Evolutionary conservation across 768 basidiomycete species (phyloP).

Genomic region (Macrocybe gigantea): DNA sequence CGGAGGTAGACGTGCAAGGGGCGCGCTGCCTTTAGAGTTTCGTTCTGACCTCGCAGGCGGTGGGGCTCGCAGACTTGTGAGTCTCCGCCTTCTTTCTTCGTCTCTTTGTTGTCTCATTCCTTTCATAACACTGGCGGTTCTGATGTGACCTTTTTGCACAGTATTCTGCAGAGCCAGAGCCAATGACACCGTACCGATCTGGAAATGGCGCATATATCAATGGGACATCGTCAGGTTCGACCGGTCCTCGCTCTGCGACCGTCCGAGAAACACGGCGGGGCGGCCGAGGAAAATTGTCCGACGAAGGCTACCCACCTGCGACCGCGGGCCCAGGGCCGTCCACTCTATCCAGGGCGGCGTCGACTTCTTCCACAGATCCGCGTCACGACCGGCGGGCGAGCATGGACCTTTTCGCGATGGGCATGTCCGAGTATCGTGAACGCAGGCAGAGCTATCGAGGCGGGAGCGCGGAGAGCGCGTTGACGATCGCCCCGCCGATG

Average conservation of each 20-base stretch:
- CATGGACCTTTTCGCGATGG: neutral
- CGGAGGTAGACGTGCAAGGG: slow-evolving; percentile 25
- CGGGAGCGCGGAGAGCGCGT: slow-evolving; percentile 67
- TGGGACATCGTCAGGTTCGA: slow-evolving; percentile 1
- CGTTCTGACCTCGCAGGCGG: slow-evolving; percentile 11
- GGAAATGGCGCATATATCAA: slow-evolving; percentile 5
- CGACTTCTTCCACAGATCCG: neutral
- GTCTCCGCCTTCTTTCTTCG: slow-evolving; percentile 1
- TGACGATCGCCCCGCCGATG: slow-evolving; percentile 34
- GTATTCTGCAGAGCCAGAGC: slow-evolving; percentile 10
- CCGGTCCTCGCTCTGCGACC: neutral
- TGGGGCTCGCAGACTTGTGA: neutral
- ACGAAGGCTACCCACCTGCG: slow-evolving; percentile 24
- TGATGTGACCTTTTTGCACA: neutral
- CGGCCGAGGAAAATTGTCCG: slow-evolving; percentile 48
- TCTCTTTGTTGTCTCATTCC: neutral
- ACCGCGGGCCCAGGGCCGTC: neutral
- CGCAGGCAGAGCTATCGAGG: slow-evolving; percentile 51
- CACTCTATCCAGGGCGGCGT: neutral
- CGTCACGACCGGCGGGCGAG: no score
- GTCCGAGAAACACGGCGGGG: neutral
- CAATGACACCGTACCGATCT: slow-evolving; percentile 8
- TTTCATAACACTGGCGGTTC: neutral
- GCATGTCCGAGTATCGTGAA: slow-evolving; percentile 27
- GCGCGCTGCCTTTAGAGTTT: slow-evolving; percentile 37